These are phyloP conservation scores for Crinitomyces ghanaensis DNA, from an alignment of 805 yeast genomes.

Conservation along the genomic window DNA sequence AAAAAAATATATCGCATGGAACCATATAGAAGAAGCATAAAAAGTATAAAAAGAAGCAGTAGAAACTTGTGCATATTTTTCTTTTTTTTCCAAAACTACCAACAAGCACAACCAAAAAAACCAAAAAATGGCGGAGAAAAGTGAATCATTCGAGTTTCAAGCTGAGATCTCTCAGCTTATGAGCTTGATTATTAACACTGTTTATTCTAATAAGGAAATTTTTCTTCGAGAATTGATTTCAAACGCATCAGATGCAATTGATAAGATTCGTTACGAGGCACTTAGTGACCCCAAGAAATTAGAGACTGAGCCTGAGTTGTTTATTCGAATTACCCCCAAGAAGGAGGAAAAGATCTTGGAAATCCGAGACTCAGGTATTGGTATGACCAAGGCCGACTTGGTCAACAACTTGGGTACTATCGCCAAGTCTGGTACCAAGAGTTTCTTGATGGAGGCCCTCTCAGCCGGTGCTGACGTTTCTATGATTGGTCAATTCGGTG, in stretches of 20 bases:
- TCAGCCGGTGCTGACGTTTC: constrained; percentile 99
- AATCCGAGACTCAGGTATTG: constrained; percentile 98
- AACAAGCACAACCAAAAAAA: constrained; percentile 2
- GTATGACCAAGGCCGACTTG: constrained; percentile 99
- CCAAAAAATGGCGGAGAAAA: constrained; percentile 26
- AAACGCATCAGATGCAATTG: constrained; percentile 98
- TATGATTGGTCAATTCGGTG: constrained; percentile 99
- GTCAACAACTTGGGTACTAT: constrained; percentile 99
- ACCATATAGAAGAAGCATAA: too few relatives aligned
- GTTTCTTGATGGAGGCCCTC: constrained; percentile 93
- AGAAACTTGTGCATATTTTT: too few relatives aligned
- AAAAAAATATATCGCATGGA: not conserved
- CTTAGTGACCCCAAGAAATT: constrained; percentile 82
- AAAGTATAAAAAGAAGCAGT: too few relatives aligned
- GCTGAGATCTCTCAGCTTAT: constrained; percentile 99
- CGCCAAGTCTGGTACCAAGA: constrained; percentile 99
- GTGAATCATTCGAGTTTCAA: constrained; percentile 65
- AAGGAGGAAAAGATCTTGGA: constrained; percentile 91
- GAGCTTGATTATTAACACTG: constrained; percentile 99
- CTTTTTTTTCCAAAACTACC: too few relatives aligned
- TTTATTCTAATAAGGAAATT: constrained; percentile 97
- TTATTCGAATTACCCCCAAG: constrained; percentile 93
- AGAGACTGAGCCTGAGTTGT: constrained; percentile 91
- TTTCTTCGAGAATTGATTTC: constrained; percentile 98
- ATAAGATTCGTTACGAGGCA: constrained; percentile 96